These are phyloP conservation scores for Grammothele lineata DNA, from an alignment of 768 basidiomycete species.

Conservation along the genomic window DNA sequence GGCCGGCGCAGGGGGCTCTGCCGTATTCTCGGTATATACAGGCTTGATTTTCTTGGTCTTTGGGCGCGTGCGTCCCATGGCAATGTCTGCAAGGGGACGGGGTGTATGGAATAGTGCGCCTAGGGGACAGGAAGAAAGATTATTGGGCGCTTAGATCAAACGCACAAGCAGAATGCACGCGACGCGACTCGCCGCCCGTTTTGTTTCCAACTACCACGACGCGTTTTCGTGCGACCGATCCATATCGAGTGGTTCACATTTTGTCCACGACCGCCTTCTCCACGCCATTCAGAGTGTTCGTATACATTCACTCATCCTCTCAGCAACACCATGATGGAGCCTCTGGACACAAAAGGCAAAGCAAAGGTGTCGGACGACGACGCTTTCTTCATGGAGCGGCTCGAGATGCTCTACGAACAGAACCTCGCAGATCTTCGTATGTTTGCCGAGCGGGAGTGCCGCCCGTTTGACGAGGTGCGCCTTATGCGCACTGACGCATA, in stretches of 20 bases:
- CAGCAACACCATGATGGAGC: constrained; percentile 8
- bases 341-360: constrained; percentile 13
- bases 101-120: neutral
- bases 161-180: neutral
- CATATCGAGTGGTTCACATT: too few species aligned
- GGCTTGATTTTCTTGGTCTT: constrained; percentile 26
- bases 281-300: neutral
- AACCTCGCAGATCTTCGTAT: constrained; percentile 50
- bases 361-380: constrained; percentile 35
- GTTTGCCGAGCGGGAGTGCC: constrained; percentile 57
- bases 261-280: neutral
- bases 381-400: constrained; percentile 56
- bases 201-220: neutral
- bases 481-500: too few species aligned
- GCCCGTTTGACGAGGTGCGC: constrained; percentile 57
- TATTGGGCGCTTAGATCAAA: constrained; percentile 14
- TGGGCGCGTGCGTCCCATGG: constrained; percentile 31
- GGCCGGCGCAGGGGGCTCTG: constrained; percentile 25
- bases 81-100: neutral
- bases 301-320: neutral
- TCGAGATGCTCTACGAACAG: constrained; percentile 62
- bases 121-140: neutral
- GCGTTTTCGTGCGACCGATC: neutral
- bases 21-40: constrained; percentile 10
- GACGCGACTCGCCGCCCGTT: neutral